phyloP scores from a whole-genome alignment of 139 green algal species.

The Coelastrella sp. region DNA sequence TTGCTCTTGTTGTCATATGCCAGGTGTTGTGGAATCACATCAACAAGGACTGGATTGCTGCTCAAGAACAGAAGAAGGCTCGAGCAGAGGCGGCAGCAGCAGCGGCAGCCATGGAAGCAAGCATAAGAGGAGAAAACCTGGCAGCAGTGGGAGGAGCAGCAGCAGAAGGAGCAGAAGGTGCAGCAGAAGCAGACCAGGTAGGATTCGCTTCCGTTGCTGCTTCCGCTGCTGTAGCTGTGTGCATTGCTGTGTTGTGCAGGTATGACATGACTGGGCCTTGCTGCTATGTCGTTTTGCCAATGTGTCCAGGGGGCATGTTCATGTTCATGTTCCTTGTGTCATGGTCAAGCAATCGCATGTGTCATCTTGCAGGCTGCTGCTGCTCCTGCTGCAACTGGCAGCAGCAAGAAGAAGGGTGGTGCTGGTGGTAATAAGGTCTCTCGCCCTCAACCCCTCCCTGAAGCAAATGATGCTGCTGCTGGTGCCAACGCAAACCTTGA shows the following conservation, averaged over 20 bases:
- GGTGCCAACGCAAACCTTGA: constrained; percentile 75
- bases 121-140: constrained; percentile 5
- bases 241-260: too few relatives aligned
- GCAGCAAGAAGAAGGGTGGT: constrained; percentile 25
- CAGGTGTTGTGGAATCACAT: constrained; percentile 56
- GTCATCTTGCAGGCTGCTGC: neutral
- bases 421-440: too few relatives aligned
- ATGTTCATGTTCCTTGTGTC: too few relatives aligned
- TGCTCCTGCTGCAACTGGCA: neutral
- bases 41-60: constrained; percentile 63
- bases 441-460: constrained; percentile 30
- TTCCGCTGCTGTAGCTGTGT: too few relatives aligned
- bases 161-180: neutral
- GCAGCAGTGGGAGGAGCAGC: constrained; percentile 22
- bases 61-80: constrained; percentile 50
- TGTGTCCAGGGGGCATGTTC: too few relatives aligned
- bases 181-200: neutral
- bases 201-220: too few relatives aligned
- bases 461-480: constrained; percentile 56
- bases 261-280: too few relatives aligned
- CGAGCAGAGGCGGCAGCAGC: constrained; percentile 7
- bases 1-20: neutral
- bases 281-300: too few relatives aligned
- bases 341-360: too few relatives aligned
- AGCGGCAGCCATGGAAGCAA: neutral